These are phyloP conservation scores for Malassezia caprae DNA, from an alignment of 1,284 basidiomycete genomes.

Conservation along the genomic window DNA sequence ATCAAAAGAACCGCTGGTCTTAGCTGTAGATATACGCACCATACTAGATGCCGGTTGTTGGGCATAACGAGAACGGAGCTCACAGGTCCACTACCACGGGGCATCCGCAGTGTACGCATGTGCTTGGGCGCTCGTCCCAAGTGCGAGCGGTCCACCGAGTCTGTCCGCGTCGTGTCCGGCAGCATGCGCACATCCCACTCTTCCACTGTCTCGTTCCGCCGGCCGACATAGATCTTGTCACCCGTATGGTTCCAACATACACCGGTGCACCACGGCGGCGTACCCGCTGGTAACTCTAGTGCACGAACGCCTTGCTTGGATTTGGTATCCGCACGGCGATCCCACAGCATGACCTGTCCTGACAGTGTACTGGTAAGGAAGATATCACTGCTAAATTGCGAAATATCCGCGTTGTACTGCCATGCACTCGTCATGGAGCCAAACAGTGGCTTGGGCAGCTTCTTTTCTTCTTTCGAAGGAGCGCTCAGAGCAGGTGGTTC, in stretches of 20 bases:
- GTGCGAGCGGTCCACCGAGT: not conserved
- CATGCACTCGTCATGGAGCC: conserved; percentile 31
- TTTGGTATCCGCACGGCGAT: conserved; percentile 59
- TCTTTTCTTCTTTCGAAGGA: conserved; percentile 1
- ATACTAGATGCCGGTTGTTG: conserved; percentile 77
- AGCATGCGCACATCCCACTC: conserved; percentile 69
- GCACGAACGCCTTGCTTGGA: conserved; percentile 62
- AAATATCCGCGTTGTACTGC: conserved; percentile 39
- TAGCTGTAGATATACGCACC: conserved; percentile 54
- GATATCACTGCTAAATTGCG: conserved; percentile 65
- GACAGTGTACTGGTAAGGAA: conserved; percentile 82
- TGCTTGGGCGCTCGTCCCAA: conserved; percentile 18
- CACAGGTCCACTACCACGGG: conserved; percentile 77
- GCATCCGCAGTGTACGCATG: conserved; percentile 71
- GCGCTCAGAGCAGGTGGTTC: not conserved
- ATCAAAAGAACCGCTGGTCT: conserved; percentile 70
- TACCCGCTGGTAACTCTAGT: conserved; percentile 74
- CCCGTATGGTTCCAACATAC: conserved; percentile 72
- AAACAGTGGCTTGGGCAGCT: conserved; percentile 36
- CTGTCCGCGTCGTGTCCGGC: not conserved
- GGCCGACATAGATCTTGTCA: conserved; percentile 75
- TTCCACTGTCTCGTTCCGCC: conserved; percentile 81
- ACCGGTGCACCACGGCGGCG: conserved; percentile 81
- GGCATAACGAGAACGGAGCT: conserved; percentile 82
- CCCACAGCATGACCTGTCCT: conserved; percentile 85